A percentile compares a stretch with the other conserved stretches of the same genome.
Evolutionary conservation across 345 rosid genomes (phyloP).

Genomic region (Raphanus raphanistrum): DNA sequence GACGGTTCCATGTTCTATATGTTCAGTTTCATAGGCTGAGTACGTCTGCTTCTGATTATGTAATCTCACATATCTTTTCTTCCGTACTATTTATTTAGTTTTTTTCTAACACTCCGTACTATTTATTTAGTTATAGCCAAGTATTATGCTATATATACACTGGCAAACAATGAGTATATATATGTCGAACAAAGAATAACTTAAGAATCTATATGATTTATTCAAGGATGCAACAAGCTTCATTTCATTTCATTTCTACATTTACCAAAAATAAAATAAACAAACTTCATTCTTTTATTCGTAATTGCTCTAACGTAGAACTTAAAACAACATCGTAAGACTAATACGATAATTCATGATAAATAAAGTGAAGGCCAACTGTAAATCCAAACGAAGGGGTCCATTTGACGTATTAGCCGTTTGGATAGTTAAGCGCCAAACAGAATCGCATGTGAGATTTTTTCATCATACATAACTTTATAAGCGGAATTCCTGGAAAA

Average conservation of each 20-base stretch:
- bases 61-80: background rate
- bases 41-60: conserved; percentile 7
- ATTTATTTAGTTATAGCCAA: background rate
- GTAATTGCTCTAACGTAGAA: background rate
- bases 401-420: conserved; percentile 19
- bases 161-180: background rate
- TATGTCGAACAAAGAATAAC: background rate
- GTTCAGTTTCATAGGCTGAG: conserved; percentile 14
- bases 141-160: background rate
- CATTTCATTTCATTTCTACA: background rate
- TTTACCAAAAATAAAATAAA: no score
- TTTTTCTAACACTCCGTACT: no score
- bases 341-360: background rate
- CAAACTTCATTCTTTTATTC: background rate
- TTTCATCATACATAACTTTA: conserved; percentile 17
- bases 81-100: background rate
- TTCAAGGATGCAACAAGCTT: background rate
- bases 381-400: background rate
- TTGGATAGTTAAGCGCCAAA: conserved; percentile 23
- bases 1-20: conserved; percentile 21
- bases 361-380: background rate
- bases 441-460: conserved; percentile 28
- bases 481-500: conserved; percentile 16
- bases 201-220: background rate
- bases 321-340: background rate